Evolutionary conservation across 805 yeast species (phyloP).

Genomic region (Metschnikowia chrysomelidarum): DNA sequence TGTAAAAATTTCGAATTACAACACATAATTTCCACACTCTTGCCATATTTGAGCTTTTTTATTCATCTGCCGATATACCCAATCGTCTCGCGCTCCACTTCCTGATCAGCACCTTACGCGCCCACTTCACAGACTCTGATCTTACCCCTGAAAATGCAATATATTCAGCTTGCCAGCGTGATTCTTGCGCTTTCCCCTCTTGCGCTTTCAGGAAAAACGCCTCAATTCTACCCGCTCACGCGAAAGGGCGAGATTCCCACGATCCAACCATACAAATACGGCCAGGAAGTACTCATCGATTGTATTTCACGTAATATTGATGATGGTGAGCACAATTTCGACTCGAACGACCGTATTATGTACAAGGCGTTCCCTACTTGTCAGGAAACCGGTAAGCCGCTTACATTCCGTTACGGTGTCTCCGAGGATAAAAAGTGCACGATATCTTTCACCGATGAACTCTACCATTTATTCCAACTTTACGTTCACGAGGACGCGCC

Average conservation of each 20-base stretch:
- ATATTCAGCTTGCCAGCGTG: not conserved
- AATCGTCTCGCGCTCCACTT: too few relatives aligned
- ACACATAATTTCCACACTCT: too few relatives aligned
- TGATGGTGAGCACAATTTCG: slow-evolving; percentile 73
- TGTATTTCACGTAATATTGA: slow-evolving; percentile 71
- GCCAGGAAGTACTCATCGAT: slow-evolving; percentile 47
- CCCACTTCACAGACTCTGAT: too few relatives aligned
- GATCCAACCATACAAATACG: slow-evolving; percentile 34
- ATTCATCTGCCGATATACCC: too few relatives aligned
- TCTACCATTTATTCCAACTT: slow-evolving; percentile 67
- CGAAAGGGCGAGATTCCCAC: slow-evolving; percentile 39
- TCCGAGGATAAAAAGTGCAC: slow-evolving; percentile 60
- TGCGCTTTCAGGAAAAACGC: slow-evolving; percentile 2
- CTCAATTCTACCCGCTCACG: slow-evolving; percentile 38
- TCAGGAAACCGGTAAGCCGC: slow-evolving; percentile 60
- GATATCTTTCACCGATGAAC: slow-evolving; percentile 57
- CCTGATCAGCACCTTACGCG: too few relatives aligned
- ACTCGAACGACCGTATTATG: slow-evolving; percentile 55
- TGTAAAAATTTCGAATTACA: too few relatives aligned
- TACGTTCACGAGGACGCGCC: slow-evolving; percentile 79
- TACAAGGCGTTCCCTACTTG: slow-evolving; percentile 61
- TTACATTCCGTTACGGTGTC: slow-evolving; percentile 51
- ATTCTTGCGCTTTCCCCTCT: slow-evolving; percentile 4
- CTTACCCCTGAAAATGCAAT: slow-evolving; percentile 4
- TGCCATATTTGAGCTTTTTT: too few relatives aligned